Conservation (phyloP, 73 alveolate species). For the Paramecium biaurelia region DNA sequence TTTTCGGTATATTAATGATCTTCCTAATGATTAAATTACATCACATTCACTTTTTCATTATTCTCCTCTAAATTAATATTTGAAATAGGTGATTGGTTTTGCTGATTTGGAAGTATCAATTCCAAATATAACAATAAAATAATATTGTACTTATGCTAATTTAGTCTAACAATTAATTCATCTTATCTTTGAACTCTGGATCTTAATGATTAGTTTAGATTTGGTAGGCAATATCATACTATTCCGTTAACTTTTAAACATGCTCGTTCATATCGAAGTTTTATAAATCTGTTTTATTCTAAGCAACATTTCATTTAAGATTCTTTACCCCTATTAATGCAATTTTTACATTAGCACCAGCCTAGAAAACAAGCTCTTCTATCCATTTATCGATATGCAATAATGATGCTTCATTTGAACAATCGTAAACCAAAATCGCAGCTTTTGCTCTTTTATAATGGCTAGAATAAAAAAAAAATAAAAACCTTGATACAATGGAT, state of each 20-base stretch:
- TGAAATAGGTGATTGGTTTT: neutral
- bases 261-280: neutral
- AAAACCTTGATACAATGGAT: constrained; percentile 21
- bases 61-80: neutral
- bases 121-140: neutral
- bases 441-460: constrained; percentile 25
- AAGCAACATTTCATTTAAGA: neutral
- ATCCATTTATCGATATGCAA: neutral
- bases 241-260: neutral
- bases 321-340: neutral
- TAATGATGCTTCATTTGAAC: neutral
- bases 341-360: neutral
- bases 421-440: neutral
- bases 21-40: neutral
- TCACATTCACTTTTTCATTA: neutral
- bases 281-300: neutral
- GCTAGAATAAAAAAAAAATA: neutral
- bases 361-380: neutral
- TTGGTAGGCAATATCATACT: neutral
- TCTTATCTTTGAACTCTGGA: neutral
- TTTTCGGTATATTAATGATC: neutral
- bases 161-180: neutral
- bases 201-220: neutral
- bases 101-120: neutral
- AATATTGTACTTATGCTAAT: neutral